phyloP scores from a whole-genome alignment of 139 green algal genomes.

The Chlorella vulgaris region DNA sequence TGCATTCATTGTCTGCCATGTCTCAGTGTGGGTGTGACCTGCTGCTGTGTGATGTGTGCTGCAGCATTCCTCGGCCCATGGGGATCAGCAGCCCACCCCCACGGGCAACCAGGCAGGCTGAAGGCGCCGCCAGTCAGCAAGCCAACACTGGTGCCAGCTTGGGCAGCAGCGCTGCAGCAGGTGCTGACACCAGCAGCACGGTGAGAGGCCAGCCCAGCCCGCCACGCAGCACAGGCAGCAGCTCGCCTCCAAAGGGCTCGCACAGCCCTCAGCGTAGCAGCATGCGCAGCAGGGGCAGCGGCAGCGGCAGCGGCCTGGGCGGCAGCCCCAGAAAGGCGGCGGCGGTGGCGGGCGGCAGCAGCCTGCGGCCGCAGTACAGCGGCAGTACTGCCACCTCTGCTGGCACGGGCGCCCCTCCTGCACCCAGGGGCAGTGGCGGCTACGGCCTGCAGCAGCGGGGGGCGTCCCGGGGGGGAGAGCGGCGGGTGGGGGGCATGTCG shows the following conservation, averaged over 20 bases:
- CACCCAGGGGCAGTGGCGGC: no score
- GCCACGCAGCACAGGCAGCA: not conserved
- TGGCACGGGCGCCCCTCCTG: no score
- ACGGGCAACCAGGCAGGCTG: not conserved
- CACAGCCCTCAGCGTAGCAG: not conserved
- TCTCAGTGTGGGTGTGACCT: no score
- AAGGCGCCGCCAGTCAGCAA: no score
- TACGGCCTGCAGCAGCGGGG: not conserved
- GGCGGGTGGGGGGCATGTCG: not conserved
- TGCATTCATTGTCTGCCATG: not conserved
- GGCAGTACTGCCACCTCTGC: not conserved
- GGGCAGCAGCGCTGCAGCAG: no score
- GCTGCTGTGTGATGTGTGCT: no score
- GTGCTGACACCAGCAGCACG: no score
- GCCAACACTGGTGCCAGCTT: no score
- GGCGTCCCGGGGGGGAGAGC: not conserved
- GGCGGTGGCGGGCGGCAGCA: not conserved
- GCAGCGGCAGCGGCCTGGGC: not conserved
- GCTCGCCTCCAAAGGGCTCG: not conserved
- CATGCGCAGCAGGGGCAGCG: conserved; percentile 11
- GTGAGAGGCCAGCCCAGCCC: no score
- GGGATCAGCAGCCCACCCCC: not conserved
- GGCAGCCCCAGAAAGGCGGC: not conserved
- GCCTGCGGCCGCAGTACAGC: not conserved
- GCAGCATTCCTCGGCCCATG: conserved; percentile 4